Percentiles rank a stretch among this genome's conserved stretches.
These are phyloP conservation scores for Stephania cephalantha DNA, from an alignment of 164 flowering plant genomes.

Conservation along the genomic window DNA sequence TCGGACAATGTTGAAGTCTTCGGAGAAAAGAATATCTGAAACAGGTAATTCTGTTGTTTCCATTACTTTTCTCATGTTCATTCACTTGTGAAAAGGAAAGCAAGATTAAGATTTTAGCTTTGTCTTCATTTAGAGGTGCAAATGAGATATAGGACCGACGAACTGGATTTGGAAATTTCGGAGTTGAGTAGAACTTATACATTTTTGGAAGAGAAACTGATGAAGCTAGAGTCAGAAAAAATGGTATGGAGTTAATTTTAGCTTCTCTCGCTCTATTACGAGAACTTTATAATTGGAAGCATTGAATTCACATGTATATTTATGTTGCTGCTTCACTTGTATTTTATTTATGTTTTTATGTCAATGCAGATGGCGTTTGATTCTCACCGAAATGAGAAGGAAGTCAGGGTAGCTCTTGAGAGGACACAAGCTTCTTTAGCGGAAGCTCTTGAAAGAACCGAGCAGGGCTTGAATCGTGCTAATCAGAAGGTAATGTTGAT, in stretches of 20 bases:
- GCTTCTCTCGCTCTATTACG: background rate
- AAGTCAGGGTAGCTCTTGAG: conserved; percentile 50
- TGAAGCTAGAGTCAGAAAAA: conserved; percentile 59
- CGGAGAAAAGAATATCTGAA: conserved; percentile 42
- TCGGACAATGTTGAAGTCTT: conserved; percentile 27
- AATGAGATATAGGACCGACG: conserved; percentile 55
- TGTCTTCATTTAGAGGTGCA: conserved; percentile 30
- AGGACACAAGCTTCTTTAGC: conserved; percentile 31
- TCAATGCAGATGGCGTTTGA: conserved; percentile 43
- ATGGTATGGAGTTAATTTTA: conserved; percentile 32
- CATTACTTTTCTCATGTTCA: background rate
- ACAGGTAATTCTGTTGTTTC: conserved; percentile 33
- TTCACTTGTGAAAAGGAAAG: background rate
- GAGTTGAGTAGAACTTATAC: conserved; percentile 40
- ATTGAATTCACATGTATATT: background rate
- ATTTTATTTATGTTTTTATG: background rate
- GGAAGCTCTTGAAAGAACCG: conserved; percentile 46
- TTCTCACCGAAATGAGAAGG: conserved; percentile 37
- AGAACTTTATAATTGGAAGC: background rate
- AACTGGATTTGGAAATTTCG: conserved; percentile 38
- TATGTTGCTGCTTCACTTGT: background rate
- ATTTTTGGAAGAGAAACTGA: conserved; percentile 38
- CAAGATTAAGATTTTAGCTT: background rate
- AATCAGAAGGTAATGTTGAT: conserved; percentile 51
- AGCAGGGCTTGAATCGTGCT: conserved; percentile 41